Base-by-base conservation (phyloP, 2,329 filamentous ascomycete genomes). In the Dothidotthia symphoricarpi region DNA sequence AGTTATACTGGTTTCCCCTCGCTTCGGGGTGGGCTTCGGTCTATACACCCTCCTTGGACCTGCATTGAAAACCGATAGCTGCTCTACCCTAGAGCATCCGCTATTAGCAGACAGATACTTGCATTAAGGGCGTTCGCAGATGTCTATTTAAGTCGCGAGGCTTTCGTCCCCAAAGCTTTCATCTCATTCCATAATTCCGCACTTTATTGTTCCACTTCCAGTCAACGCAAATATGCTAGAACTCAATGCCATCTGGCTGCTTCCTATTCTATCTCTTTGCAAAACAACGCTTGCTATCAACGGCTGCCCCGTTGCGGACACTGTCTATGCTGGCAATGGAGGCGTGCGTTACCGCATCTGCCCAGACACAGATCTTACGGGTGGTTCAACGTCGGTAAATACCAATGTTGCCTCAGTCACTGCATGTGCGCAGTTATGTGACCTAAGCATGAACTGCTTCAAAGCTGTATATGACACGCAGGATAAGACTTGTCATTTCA, bases 401-500 rank as follows among this genome's bases (percentile, higher is more conserved):
- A 40, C 24, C 1, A 49, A 42, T 29, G 36, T 57, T 22, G 38
- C 45, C 12, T 56, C 54, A 9, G 45, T 40, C 12, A 42, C 45
- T 32, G 51, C 49, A 19, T 57, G 54, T 34, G 52, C 52, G 22
- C 43, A 51, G 22, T 38, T 49, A 3, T 57, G 54, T 28, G 52
- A 56, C 16, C 24, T 38, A 25, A 41, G 32, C 6, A 42, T 51
- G 36, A 39, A 50, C 28, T 59, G 56, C 40, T 55, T 56, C 41
- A 59, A 55, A 28, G 56, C 54, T 17, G 56, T 59, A 3, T 59
- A 53, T 14, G 51, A 57, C 29, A 55, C 41, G 4, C 39, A 47
- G 24, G 47, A 39, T 2, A 48, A 34, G 24, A 34, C 41, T 10
- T 59, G 56, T 12, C 54, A 59, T 17, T 45, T 58, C 42, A 59